phyloP scores from a whole-genome alignment of 441 rosid species.

The Aquilaria agallochum region DNA sequence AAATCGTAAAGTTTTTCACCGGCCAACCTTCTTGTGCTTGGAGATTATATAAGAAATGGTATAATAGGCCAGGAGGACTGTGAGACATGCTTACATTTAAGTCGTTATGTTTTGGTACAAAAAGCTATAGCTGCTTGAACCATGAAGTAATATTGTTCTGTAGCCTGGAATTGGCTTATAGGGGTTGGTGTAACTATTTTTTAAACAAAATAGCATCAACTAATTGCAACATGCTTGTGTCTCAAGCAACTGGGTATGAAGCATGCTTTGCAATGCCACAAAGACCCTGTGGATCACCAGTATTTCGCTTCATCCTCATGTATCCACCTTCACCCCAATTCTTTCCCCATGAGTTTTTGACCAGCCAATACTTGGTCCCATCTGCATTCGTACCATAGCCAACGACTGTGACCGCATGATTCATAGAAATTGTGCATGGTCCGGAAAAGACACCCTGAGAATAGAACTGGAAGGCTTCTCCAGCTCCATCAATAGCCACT shows the following conservation, averaged over 20 bases:
- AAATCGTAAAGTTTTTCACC: too few relatives aligned
- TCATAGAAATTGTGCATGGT: slow-evolving; percentile 25
- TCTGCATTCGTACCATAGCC: slow-evolving; percentile 33
- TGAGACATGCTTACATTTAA: too few relatives aligned
- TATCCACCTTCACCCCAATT: slow-evolving; percentile 30
- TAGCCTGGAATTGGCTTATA: too few relatives aligned
- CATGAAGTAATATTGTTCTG: too few relatives aligned
- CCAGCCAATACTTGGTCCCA: slow-evolving; percentile 37
- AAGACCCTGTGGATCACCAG: slow-evolving; percentile 1
- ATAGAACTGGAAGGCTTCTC: slow-evolving; percentile 24
- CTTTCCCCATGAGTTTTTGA: slow-evolving; percentile 43
- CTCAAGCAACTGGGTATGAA: slow-evolving; percentile 16
- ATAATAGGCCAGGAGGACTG: too few relatives aligned
- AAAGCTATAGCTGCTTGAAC: too few relatives aligned
- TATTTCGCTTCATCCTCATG: slow-evolving; percentile 12
- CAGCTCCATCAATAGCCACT: slow-evolving; percentile 25
- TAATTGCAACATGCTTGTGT: too few relatives aligned
- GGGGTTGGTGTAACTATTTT: too few relatives aligned
- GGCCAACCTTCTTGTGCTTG: too few relatives aligned
- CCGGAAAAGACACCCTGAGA: slow-evolving; percentile 26
- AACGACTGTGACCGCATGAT: slow-evolving; percentile 35
- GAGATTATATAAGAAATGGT: too few relatives aligned
- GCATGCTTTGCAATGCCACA: slow-evolving; percentile 17
- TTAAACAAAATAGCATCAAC: too few relatives aligned
- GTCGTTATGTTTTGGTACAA: too few relatives aligned